These are phyloP conservation scores for Athelia sp. DNA, from an alignment of 1,284 basidiomycete species.

Conservation along the genomic window DNA sequence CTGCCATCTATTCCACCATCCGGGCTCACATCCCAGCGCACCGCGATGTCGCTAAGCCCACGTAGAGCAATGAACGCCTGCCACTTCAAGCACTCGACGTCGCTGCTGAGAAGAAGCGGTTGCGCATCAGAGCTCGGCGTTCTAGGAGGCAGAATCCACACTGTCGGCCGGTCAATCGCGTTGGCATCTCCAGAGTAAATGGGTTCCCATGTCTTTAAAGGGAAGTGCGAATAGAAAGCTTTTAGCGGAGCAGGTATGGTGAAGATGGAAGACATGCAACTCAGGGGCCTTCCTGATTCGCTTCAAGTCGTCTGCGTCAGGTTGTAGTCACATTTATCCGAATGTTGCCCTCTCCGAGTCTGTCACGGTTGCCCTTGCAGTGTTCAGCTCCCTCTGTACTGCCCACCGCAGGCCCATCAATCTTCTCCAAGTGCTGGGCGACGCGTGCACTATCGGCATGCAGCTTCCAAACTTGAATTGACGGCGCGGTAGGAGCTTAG, in stretches of 20 bases:
- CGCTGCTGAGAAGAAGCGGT: slow-evolving; percentile 47
- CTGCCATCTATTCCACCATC: slow-evolving; percentile 63
- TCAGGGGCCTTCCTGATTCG: no score
- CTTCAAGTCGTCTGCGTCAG: no score
- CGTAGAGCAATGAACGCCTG: slow-evolving; percentile 76
- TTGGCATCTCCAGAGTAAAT: background rate
- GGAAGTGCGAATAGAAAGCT: background rate
- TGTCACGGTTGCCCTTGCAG: no score
- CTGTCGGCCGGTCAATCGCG: slow-evolving; percentile 39
- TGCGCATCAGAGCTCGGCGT: slow-evolving; percentile 18
- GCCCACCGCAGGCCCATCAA: no score
- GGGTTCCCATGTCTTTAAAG: background rate
- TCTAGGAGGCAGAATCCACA: slow-evolving; percentile 60
- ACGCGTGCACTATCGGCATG: no score
- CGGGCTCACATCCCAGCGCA: slow-evolving; percentile 61
- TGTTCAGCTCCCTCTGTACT: no score
- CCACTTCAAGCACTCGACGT: slow-evolving; percentile 83
- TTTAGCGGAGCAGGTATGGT: slow-evolving; percentile 31
- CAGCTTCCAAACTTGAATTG: no score
- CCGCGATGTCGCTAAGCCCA: slow-evolving; percentile 41
- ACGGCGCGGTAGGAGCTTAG: no score
- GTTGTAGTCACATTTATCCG: no score
- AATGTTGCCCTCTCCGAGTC: no score
- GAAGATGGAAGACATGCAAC: slow-evolving; percentile 7
- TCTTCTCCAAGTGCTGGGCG: no score